A percentile compares a stretch with the other conserved stretches of the same genome.
Evolutionary conservation across 805 yeast genomes (phyloP).

Genomic region (Blastobotrys mokoenaii): DNA sequence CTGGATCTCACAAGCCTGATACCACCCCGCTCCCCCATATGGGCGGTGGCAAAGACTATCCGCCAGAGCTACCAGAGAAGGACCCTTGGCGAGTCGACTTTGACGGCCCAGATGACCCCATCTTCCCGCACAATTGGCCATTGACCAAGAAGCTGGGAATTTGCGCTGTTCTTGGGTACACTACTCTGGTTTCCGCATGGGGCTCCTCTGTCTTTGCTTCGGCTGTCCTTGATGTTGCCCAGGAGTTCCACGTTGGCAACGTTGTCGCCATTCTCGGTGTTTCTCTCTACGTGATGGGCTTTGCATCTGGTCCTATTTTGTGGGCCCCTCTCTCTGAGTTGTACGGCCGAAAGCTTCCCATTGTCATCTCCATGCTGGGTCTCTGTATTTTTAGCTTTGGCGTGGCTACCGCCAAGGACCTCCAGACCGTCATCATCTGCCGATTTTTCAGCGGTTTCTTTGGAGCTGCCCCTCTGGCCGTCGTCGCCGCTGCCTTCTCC

Average conservation of each 20-base stretch:
- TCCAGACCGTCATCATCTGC: conserved; percentile 69
- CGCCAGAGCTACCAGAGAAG: conserved; percentile 10
- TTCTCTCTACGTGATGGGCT: conserved; percentile 82
- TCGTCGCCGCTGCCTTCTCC: conserved; percentile 80
- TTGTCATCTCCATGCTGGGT: conserved; percentile 49
- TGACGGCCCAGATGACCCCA: conserved; percentile 74
- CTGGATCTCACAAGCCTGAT: conserved; percentile 12
- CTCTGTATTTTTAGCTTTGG: conserved; percentile 59
- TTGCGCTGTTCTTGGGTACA: conserved; percentile 40
- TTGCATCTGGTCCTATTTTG: conserved; percentile 83
- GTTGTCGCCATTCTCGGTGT: conserved; percentile 71
- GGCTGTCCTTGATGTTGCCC: conserved; percentile 42
- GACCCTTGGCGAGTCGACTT: conserved; percentile 52
- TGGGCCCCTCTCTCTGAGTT: conserved; percentile 88
- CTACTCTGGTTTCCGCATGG: conserved; percentile 51
- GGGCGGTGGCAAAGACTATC: conserved; percentile 10
- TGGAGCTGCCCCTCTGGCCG: conserved; percentile 81
- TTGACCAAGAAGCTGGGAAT: conserved; percentile 35
- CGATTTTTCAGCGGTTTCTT: conserved; percentile 73
- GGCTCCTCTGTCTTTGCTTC: conserved; percentile 81
- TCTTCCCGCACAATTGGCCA: conserved; percentile 76
- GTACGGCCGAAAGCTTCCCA: conserved; percentile 59
- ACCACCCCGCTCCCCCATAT: conserved; percentile 7
- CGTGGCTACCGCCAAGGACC: conserved; percentile 66
- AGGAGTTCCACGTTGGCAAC: conserved; percentile 48